phyloP scores from a whole-genome alignment of 768 basidiomycete genomes.

The Leccinellum rugosiceps region DNA sequence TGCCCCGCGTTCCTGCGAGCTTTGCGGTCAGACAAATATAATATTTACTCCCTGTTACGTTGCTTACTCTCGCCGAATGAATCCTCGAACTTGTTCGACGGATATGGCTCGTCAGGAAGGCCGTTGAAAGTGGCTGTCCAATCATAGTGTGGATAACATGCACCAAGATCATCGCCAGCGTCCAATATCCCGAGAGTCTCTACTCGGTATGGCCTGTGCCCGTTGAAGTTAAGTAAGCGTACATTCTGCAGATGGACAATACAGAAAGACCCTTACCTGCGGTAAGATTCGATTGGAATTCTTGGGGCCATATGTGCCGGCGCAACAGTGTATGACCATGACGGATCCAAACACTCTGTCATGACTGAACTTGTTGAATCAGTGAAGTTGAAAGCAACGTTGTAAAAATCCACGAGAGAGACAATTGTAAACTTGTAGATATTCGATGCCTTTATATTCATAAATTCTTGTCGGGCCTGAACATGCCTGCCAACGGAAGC shows the following conservation, averaged over 20 bases:
- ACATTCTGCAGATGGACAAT: not conserved
- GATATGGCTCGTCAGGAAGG: not conserved
- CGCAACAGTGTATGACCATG: accelerated
- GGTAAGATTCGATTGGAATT: not conserved
- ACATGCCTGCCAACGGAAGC: too few species aligned
- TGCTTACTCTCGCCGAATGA: conserved; percentile 2
- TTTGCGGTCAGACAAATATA: not conserved
- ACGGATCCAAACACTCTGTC: not conserved
- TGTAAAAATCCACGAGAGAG: not conserved
- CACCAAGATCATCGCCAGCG: not conserved
- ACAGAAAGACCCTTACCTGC: not conserved
- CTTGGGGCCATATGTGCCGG: not conserved
- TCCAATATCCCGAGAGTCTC: not conserved
- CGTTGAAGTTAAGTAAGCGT: not conserved
- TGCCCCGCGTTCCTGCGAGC: not conserved
- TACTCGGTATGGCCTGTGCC: not conserved
- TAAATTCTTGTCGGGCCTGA: too few species aligned
- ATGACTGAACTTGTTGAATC: not conserved
- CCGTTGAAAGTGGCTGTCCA: not conserved
- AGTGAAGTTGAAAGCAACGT: not conserved
- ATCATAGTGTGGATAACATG: not conserved
- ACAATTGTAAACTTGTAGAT: too few species aligned
- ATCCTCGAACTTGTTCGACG: not conserved
- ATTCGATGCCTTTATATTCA: too few species aligned
- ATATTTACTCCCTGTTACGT: not conserved